phyloP scores from a whole-genome alignment of 108 stramenopile genomes.

The Cyclotella atomus region DNA sequence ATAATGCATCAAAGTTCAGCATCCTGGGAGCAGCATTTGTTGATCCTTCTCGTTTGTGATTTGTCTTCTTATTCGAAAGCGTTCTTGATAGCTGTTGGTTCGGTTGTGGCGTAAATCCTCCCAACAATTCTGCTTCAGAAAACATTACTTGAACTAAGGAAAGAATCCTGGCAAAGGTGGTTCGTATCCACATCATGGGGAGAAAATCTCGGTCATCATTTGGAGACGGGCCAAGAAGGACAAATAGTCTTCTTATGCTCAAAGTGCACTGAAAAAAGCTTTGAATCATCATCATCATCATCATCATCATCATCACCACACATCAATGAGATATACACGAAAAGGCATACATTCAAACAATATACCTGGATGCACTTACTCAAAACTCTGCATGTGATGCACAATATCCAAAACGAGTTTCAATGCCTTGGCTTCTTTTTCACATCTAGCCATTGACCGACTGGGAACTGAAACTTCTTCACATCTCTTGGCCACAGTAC shows the following conservation, averaged over 20 bases:
- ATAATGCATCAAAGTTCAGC: slow-evolving; percentile 17
- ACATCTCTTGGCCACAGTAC: slow-evolving; percentile 25
- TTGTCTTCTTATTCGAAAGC: slow-evolving; percentile 7
- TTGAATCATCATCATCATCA: too few relatives aligned
- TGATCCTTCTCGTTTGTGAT: slow-evolving; percentile 4
- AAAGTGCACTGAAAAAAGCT: slow-evolving; percentile 39
- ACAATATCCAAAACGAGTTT: slow-evolving; percentile 22
- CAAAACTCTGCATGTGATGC: slow-evolving; percentile 17
- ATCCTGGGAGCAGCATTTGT: background rate
- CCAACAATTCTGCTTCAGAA: background rate
- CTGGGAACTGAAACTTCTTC: slow-evolving; percentile 5
- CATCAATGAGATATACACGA: too few relatives aligned
- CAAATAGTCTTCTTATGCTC: slow-evolving; percentile 27
- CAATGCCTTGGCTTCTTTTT: slow-evolving; percentile 21
- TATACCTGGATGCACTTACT: slow-evolving; percentile 24
- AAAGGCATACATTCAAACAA: too few relatives aligned
- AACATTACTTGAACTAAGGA: slow-evolving; percentile 1
- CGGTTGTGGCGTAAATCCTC: background rate
- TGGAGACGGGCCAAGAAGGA: slow-evolving; percentile 15
- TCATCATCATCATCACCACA: too few relatives aligned
- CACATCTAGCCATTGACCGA: slow-evolving; percentile 14
- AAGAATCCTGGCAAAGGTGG: slow-evolving; percentile 1
- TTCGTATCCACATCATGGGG: slow-evolving; percentile 31
- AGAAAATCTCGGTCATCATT: slow-evolving; percentile 11
- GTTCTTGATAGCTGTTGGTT: background rate